Base-by-base conservation (phyloP, 1,284 basidiomycete species). In the Heterobasidion irregulare region DNA sequence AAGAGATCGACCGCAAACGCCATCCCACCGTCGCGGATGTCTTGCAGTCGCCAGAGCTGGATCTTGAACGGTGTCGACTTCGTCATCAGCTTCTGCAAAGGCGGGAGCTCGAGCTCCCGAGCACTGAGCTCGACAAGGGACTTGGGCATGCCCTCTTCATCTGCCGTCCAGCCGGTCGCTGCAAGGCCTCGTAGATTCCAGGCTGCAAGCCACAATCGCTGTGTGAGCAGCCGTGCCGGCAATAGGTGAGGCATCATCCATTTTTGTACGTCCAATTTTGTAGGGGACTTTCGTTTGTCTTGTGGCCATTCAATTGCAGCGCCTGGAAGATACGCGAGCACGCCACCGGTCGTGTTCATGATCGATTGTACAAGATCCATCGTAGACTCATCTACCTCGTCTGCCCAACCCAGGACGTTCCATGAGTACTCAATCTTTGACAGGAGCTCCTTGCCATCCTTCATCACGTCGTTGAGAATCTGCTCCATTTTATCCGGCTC, bases 351-450 rank as follows among this genome's bases (percentile, higher is more conserved):
- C 6, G 54, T 45, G 2, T 54, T 15, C 12, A 53, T 47, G n/a
- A 59, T 34, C 16, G 52, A 52, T 5, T 38, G 34, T 12, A 53
- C 50, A 12, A 59, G 49, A 2, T 48, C 18, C 8, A 50, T 50
- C 33, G n/a, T 16, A 5, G 58, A 44, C 12, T 52, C 43, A 18
- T 59, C 58, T 32, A 48, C 38, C n/a, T 52, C 50, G 2, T 56
- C 34, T 2, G 57, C 56, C 56, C 58, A 59, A 8, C 56, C 56
- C 33, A 59, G 38, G 13, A 47, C 34, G 43, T 59, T 56, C 56
- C 56, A 57, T 3, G 49, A 50, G 15, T 56, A 48, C 15, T 58
- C 58, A 4, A 59, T 44, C 32, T 46, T 34, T 8, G 33, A 38
- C 16, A 59, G 34, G n/a, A 48, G 38, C 13, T n/a, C 54, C 32